A percentile compares a stretch with the other conserved stretches of the same genome.
Conservation (phyloP, 208 protist genomes). For the Crithidia bombi region DNA sequence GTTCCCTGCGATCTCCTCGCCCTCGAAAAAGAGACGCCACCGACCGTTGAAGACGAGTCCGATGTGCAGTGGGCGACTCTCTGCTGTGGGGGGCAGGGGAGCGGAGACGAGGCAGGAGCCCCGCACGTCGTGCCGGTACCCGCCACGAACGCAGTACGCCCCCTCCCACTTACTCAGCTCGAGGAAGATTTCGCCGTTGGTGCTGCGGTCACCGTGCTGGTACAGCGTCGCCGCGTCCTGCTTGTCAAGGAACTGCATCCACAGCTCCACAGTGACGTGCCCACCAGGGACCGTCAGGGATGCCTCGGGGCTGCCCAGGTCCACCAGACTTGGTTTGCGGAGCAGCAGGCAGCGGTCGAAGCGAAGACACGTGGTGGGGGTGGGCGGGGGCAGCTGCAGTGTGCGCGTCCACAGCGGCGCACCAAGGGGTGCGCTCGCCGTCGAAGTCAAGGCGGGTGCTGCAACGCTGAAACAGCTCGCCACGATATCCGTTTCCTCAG, state of each 20-base stretch:
- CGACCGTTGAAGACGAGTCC: conserved; percentile 87
- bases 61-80: conserved; percentile 76
- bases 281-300: conserved; percentile 67
- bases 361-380: conserved; percentile 26
- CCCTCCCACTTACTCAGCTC: conserved; percentile 83
- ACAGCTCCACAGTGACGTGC: conserved; percentile 88
- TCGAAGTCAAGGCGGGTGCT: no score
- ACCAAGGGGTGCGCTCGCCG: conserved; percentile 37
- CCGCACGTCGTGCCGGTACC: conserved; percentile 86
- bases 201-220: conserved; percentile 88
- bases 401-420: conserved; percentile 38
- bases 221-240: conserved; percentile 85
- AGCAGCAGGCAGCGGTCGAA: conserved; percentile 65
- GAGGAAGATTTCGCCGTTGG: conserved; percentile 89
- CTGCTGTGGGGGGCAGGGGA: conserved; percentile 61
- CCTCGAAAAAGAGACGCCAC: conserved; percentile 87
- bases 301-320: conserved; percentile 74
- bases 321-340: conserved; percentile 68
- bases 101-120: conserved; percentile 79
- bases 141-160: conserved; percentile 78
- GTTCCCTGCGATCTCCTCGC: conserved; percentile 69
- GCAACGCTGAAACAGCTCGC: conserved; percentile 39
- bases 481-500: conserved; percentile 39
- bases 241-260: conserved; percentile 78
- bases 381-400: conserved; percentile 34